Base-by-base conservation (phyloP, 1,284 basidiomycete genomes). In the Rhodotorula mucilaginosa region DNA sequence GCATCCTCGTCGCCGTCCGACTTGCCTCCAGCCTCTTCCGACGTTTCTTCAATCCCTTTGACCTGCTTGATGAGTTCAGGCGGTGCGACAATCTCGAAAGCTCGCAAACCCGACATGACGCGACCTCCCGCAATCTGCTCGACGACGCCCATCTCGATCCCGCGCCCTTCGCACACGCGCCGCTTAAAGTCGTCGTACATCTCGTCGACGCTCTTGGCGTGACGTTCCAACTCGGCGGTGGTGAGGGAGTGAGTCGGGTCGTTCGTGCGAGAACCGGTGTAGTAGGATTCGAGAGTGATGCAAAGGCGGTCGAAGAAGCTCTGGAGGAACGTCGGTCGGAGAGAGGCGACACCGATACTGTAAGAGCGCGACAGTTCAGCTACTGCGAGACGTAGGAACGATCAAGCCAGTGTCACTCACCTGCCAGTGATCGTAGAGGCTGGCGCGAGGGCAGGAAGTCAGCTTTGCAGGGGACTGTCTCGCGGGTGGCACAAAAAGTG, bases 381-480 rank as follows among this genome's bases (percentile, higher is more conserved):
- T 13, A 5, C 15, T 29, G 8, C 58, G 21, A 34, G 13, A 4
- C 2, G 26, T 2, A 7, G 10, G 6, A 15, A 58, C 23, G 2
- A 23, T 52, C n/a, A 13, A 2, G 15, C 16, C 26, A 5, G 12
- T 10, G 21, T 48, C 52, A 47, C 66, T 19, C 26, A 74, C 71
- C 80, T 81, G 58, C 82, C 82, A 18, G 82, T 83, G 21, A 83
- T 73, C 18, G 82, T 83, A 23, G 77, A 80, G 58, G 82, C 81
- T 76, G 72, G 52, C 34, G 16, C 57, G 15, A 12, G 3, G 13
- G 26, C 2, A 7, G 7, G 10, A 16, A n/a, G n/a, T 26, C 6
- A 49, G 48, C 16, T 49, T 49, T 49, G 5, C 48, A 21, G 48
- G 48, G 4, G 34, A 34, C 48, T 23, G 23, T 19, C 48, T 18